Base-by-base conservation (phyloP, 177 flowering plant genomes). In the Vitis hybrid region DNA sequence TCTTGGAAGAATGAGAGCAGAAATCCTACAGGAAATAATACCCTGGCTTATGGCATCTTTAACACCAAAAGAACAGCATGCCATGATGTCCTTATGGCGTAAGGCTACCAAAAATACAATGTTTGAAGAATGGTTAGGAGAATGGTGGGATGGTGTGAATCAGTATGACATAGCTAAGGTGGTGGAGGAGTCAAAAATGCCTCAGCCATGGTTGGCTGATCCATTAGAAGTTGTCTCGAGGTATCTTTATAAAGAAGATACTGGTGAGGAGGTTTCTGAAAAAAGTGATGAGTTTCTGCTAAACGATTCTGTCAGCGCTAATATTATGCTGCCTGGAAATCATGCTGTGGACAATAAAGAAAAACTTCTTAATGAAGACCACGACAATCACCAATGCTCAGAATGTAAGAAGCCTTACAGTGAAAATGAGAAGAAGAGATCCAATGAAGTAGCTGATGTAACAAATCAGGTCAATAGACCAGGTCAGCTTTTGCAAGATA, bases 51-150 rank as follows among this genome's bases (percentile, higher is more conserved):
- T 86, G 88, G 81, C 78, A 64, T 84, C 83, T 66, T 75, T 91
- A 56, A 83, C 88, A 22, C 70, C 79, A 6, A 80, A 77, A 19
- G 96, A 94, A 74, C 90, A 84, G 71, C 80, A 86, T 10, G 75
- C 79, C 18, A 55, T 88, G 77, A 82, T 86, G 82, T 77, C 79
- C 57, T 75, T 84, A 61, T 89, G 90, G 96, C 78, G 74, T 56
- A 84, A 83, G 70, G 84, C 80, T 19, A 82, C 98, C n/a, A 86
- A 76, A 66, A 75, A 84, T 70, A 94, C 98, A 18, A 94, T 81
- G 89, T 94, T 94, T 74, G 79, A 75, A 74, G 90, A 90, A 65
- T 94, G 98, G 98, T 70, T 94, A 64, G 64, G 76, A 48, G 97
- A 91, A 71, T 94, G 98, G 97, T 90, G 91, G 94, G 90, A 86